These are phyloP conservation scores for Zychaea mexicana DNA, from an alignment of 371 early-diverging fungal species.

Conservation along the genomic window DNA sequence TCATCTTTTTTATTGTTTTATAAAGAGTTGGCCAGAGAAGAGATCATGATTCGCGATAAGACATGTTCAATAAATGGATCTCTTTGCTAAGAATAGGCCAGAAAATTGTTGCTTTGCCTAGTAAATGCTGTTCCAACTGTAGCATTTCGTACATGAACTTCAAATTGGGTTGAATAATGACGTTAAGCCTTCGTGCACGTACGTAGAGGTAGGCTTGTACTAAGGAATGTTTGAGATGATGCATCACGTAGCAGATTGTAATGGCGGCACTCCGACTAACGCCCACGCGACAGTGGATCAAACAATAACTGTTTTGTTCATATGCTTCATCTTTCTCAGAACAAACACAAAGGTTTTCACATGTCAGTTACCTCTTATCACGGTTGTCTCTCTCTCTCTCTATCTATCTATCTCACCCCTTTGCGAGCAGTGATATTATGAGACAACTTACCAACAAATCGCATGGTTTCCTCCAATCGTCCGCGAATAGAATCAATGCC, in stretches of 20 bases:
- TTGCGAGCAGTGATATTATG: background rate
- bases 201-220: conserved; percentile 65
- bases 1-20: too few species aligned
- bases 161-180: conserved; percentile 73
- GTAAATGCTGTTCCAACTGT: conserved; percentile 57
- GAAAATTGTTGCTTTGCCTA: conserved; percentile 24
- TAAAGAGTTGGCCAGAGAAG: too few species aligned
- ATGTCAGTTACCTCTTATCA: background rate
- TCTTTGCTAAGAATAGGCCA: conserved; percentile 47
- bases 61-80: conserved; percentile 38
- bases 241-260: conserved; percentile 69
- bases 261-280: conserved; percentile 70
- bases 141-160: conserved; percentile 71
- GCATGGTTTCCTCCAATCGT: conserved; percentile 49
- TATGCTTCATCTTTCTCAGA: conserved; percentile 33
- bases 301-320: conserved; percentile 26
- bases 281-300: conserved; percentile 72
- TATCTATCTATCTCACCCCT: background rate
- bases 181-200: conserved; percentile 65
- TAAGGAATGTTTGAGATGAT: conserved; percentile 48
- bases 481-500: conserved; percentile 63
- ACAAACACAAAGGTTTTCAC: background rate
- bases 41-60: conserved; percentile 30
- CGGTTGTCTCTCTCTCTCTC: too few species aligned
- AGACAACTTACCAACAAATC: conserved; percentile 57